Evolutionary conservation across 1,284 basidiomycete species (phyloP), one percentile per base, ranked within the genome.

Genomic region (Fomitopsis betulina): DNA sequence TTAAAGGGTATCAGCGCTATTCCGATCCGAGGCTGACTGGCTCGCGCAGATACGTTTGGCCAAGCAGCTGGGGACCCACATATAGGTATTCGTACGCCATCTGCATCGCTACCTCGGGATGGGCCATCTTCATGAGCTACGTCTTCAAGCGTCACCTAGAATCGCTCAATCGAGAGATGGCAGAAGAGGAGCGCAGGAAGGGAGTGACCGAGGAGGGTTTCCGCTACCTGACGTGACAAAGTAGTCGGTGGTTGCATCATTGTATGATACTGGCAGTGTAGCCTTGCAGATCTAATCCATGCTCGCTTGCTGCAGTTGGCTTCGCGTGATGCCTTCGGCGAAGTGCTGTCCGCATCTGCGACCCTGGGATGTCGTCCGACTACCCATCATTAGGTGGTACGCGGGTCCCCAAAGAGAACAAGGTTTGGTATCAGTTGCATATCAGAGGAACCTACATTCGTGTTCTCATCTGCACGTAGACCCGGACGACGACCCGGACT

Each of bases 101-200:
- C 54, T 84, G 82, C 70, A 80, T 83, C 68, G 79, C 80, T 40
- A 73, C 75, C 50, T 76, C 70, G 53, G 74, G 72, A 0, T 60
- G 78, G 43, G 70, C 73, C 21, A 81, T 88, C 53, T 54, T 79
- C 30, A 82, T 88, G 81, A 80, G 77, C 62, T 79, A 76, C 62
- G 63, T 75, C 40, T 83, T 88, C 72, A 78, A 82, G 61, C 61
- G 64, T 49, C 78, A 86, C 63, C 71, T 89, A 51, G 68, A 70
- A 37, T 62, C 62, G n/a, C 65, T 81, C 53, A 87, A 87, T 67
- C 67, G 70, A 65, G 67, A 74, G 62, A 67, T 76, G 39, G 79
- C 79, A 53, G 62, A 68, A 58, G 74, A 77, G 60, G 81, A 84
- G 58, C 62, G 70, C 62, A 75, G 73, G 60, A 68, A 69, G 58